A percentile compares a stretch with the other conserved stretches of the same genome.
phyloP scores from a whole-genome alignment of 768 basidiomycete species.

The Phlebiopsis flavidoalba region DNA sequence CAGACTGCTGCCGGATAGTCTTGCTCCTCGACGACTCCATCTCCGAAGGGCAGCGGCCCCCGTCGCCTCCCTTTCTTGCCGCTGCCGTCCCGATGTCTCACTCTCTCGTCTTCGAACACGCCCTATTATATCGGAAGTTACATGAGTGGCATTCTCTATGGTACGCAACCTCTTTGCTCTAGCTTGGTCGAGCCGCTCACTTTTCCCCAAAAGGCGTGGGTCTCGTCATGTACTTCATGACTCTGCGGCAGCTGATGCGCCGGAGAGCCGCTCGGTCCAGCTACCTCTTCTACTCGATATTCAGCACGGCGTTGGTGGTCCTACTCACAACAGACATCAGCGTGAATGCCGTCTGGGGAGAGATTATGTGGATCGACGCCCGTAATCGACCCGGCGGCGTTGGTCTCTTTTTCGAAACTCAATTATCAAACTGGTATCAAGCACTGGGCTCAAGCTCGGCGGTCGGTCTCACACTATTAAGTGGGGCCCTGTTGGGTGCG shows the following conservation, averaged over 20 bases:
- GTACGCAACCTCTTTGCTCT: background rate
- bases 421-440: slow-evolving; percentile 20
- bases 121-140: slow-evolving; percentile 14
- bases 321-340: slow-evolving; percentile 24
- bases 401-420: slow-evolving; percentile 15
- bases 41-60: background rate
- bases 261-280: background rate
- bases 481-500: slow-evolving; percentile 25
- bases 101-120: slow-evolving; percentile 10
- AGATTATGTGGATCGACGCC: slow-evolving; percentile 25
- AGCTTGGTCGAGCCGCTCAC: background rate
- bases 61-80: background rate
- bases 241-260: slow-evolving; percentile 8
- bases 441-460: slow-evolving; percentile 20
- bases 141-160: slow-evolving; percentile 12
- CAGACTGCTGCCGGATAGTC: background rate
- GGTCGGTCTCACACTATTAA: slow-evolving; percentile 19
- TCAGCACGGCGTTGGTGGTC: slow-evolving; percentile 21
- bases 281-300: slow-evolving; percentile 17
- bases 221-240: slow-evolving; percentile 17
- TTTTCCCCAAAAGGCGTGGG: slow-evolving; percentile 12
- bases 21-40: background rate
- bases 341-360: slow-evolving; percentile 22
- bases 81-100: background rate
- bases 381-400: slow-evolving; percentile 22